Conservation (phyloP, 2,329 filamentous ascomycete species). For the Monilinia fructigena region DNA sequence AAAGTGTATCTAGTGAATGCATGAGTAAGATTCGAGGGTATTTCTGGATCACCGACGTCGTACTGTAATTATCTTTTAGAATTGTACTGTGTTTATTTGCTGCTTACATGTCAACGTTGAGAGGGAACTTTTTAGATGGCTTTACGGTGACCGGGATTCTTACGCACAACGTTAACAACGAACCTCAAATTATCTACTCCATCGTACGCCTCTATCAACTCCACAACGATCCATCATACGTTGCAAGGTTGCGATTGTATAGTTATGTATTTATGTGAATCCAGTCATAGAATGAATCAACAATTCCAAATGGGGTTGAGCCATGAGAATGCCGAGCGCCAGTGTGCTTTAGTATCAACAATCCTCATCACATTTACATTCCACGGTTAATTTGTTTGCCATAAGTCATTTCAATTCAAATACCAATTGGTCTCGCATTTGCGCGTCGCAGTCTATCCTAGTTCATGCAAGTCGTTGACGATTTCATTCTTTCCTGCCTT, state of each 20-base stretch:
- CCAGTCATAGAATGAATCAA: rapidly evolving
- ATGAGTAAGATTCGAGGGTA: neutral
- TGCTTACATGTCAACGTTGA: neutral
- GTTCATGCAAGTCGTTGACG: slow-evolving; percentile 10
- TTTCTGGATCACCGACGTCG: neutral
- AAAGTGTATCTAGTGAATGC: neutral
- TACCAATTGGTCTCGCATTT: neutral
- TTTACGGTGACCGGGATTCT: slow-evolving; percentile 15
- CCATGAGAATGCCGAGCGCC: neutral
- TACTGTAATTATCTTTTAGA: neutral
- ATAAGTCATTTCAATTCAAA: neutral
- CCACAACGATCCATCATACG: neutral
- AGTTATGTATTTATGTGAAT: neutral
- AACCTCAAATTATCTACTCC: neutral
- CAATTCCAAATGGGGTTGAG: neutral
- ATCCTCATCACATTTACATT: slow-evolving; percentile 14
- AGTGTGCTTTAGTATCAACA: slow-evolving; percentile 8
- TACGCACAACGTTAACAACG: neutral
- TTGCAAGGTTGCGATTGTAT: slow-evolving; percentile 1
- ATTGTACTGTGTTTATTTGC: neutral
- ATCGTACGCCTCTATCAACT: neutral
- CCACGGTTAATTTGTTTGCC: neutral
- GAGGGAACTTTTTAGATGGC: neutral
- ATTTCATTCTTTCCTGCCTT: slow-evolving; percentile 8
- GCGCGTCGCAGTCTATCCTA: neutral